A percentile compares a stretch with the other conserved stretches of the same genome.
Evolutionary conservation across 2,329 filamentous ascomycete genomes (phyloP).

Genomic region (Phialophora macrospora): DNA sequence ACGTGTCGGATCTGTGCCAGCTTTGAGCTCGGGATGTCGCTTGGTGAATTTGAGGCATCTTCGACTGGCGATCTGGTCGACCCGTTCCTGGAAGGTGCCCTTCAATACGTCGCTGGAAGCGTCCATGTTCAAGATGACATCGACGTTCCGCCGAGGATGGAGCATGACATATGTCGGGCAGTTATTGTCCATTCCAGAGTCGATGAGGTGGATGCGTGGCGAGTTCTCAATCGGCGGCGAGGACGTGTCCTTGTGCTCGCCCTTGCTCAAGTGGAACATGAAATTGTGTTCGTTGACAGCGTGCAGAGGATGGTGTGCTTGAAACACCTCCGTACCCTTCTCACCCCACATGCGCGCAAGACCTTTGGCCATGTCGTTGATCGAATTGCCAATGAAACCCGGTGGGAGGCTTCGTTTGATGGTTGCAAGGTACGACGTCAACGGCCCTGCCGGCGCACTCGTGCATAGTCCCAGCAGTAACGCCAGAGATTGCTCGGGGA

Average conservation of each 20-base stretch:
- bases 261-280: constrained; percentile 25
- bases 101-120: constrained; percentile 31
- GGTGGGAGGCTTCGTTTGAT: constrained; percentile 31
- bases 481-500: constrained; percentile 31
- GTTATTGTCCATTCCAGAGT: constrained; percentile 33
- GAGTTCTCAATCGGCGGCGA: constrained; percentile 31
- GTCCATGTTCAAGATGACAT: constrained; percentile 33
- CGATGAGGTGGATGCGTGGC: constrained; percentile 27
- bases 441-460: constrained; percentile 30
- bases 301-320: constrained; percentile 30
- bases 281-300: constrained; percentile 33
- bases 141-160: constrained; percentile 25
- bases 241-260: constrained; percentile 10
- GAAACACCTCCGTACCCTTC: constrained; percentile 28
- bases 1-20: constrained; percentile 14
- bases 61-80: constrained; percentile 29
- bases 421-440: constrained; percentile 32
- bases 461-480: constrained; percentile 30
- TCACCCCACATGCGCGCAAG: constrained; percentile 26
- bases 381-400: constrained; percentile 28
- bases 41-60: constrained; percentile 25
- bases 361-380: constrained; percentile 26
- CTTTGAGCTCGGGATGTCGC: constrained; percentile 15
- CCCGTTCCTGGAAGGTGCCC: constrained; percentile 31
- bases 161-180: constrained; percentile 32